A percentile compares a stretch with the other conserved stretches of the same genome.
Conservation (phyloP, 2,329 filamentous ascomycete species). For the Aspergillus ochraceus region DNA sequence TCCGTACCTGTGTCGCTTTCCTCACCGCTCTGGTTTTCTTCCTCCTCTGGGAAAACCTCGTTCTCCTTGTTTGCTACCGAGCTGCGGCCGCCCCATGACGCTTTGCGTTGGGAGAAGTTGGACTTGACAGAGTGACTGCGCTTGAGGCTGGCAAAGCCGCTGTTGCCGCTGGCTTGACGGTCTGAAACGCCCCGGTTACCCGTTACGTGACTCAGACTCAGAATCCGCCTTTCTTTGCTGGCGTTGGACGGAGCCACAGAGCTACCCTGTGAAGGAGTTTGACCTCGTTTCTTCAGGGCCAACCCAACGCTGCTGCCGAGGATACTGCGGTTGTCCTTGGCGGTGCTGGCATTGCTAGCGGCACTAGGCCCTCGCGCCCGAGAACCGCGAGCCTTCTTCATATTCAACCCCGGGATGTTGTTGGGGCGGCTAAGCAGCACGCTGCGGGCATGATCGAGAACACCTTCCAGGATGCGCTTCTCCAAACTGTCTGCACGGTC, state of each 20-base stretch:
- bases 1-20: constrained; percentile 55
- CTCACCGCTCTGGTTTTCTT: constrained; percentile 51
- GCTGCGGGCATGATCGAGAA: constrained; percentile 87
- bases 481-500: constrained; percentile 83
- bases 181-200: constrained; percentile 57
- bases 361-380: constrained; percentile 35
- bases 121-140: constrained; percentile 77
- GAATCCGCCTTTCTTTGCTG: constrained; percentile 71
- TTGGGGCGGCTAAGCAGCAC: constrained; percentile 75
- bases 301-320: constrained; percentile 47
- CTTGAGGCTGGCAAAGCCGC: constrained; percentile 61
- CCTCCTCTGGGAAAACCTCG: constrained; percentile 61
- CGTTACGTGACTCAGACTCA: constrained; percentile 87
- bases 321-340: constrained; percentile 36
- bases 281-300: constrained; percentile 53
- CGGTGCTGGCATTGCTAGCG: constrained; percentile 33
- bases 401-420: constrained; percentile 48
- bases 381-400: constrained; percentile 53
- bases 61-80: constrained; percentile 60
- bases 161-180: constrained; percentile 35
- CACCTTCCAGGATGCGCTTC: constrained; percentile 87
- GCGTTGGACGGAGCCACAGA: constrained; percentile 50
- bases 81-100: constrained; percentile 64
- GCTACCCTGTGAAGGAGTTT: constrained; percentile 41
- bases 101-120: constrained; percentile 61